phyloP scores from a whole-genome alignment of 1,139 yeast species.

The Saccharomyces hybrid region DNA sequence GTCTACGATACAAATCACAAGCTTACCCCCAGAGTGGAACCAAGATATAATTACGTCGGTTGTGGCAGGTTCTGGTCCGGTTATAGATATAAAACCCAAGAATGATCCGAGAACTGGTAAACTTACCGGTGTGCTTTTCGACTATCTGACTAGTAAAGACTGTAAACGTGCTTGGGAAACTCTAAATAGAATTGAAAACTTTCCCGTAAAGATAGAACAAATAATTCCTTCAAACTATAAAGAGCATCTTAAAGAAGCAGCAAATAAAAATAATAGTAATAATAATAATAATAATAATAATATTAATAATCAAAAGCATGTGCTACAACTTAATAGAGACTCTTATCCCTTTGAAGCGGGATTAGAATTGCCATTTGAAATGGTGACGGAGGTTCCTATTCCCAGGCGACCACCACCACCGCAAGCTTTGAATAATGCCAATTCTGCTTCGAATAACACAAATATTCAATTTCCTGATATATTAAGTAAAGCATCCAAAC shows the following conservation, averaged over 20 bases:
- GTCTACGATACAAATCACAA: conserved; percentile 25
- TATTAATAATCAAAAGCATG: conserved; percentile 8
- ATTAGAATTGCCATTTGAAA: conserved; percentile 31
- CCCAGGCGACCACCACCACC: conserved; percentile 22
- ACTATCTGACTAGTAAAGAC: conserved; percentile 22
- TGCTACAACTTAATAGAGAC: conserved; percentile 26
- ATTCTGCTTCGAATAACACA: conserved; percentile 1
- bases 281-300: background rate
- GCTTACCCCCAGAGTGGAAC: conserved; percentile 27
- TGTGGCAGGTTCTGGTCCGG: conserved; percentile 31
- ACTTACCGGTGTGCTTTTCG: conserved; percentile 20
- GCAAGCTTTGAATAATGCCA: conserved; percentile 6
- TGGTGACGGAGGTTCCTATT: conserved; percentile 31
- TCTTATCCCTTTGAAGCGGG: conserved; percentile 28
- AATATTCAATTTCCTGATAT: conserved; percentile 37
- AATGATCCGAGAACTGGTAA: conserved; percentile 29
- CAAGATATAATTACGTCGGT: conserved; percentile 27
- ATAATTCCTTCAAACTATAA: conserved; percentile 24
- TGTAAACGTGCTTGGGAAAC: conserved; percentile 24
- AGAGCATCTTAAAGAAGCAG: conserved; percentile 4
- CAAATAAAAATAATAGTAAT: background rate
- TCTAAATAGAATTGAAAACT: conserved; percentile 19
- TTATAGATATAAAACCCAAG: conserved; percentile 19
- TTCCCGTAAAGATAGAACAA: conserved; percentile 24
- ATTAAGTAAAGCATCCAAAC: conserved; percentile 44